These are phyloP conservation scores for Candida albicans DNA, from an alignment of 1,139 yeast genomes.

Conservation along the genomic window DNA sequence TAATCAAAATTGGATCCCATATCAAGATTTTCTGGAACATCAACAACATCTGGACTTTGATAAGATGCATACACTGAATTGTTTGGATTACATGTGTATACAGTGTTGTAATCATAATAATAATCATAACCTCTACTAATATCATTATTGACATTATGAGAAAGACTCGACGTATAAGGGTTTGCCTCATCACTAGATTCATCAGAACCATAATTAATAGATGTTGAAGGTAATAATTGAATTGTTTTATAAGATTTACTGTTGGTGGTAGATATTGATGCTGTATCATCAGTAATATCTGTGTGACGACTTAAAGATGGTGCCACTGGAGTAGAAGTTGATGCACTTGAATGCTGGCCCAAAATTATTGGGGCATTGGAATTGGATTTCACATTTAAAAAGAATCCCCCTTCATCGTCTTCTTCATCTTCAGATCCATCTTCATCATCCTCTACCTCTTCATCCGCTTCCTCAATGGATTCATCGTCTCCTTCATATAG, in stretches of 20 bases:
- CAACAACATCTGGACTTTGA: constrained; percentile 41
- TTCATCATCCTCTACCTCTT: constrained; percentile 23
- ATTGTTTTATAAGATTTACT: constrained; percentile 53
- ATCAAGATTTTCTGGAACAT: constrained; percentile 45
- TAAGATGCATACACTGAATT: constrained; percentile 41
- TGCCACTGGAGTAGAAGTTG: constrained; percentile 8
- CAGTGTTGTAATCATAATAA: constrained; percentile 85
- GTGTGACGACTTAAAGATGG: constrained; percentile 10
- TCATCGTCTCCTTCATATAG: constrained; percentile 33
- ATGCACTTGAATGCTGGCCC: constrained; percentile 6
- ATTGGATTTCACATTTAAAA: constrained; percentile 55
- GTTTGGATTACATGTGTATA: constrained; percentile 61
- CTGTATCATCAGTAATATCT: constrained; percentile 28
- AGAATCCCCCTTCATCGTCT: constrained; percentile 71
- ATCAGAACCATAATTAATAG: constrained; percentile 75
- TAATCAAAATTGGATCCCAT: constrained; percentile 44
- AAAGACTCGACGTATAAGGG: constrained; percentile 59
- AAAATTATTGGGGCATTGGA: constrained; percentile 23
- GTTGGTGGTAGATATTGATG: constrained; percentile 26
- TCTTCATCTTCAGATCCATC: constrained; percentile 41
- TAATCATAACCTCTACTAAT: constrained; percentile 72
- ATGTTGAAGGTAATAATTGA: constrained; percentile 77
- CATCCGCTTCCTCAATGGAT: constrained; percentile 18
- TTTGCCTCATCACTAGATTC: constrained; percentile 61
- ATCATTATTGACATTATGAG: constrained; percentile 72